These are phyloP conservation scores for Trichoderma sp. DNA, from an alignment of 2,329 filamentous ascomycete species.

Conservation along the genomic window DNA sequence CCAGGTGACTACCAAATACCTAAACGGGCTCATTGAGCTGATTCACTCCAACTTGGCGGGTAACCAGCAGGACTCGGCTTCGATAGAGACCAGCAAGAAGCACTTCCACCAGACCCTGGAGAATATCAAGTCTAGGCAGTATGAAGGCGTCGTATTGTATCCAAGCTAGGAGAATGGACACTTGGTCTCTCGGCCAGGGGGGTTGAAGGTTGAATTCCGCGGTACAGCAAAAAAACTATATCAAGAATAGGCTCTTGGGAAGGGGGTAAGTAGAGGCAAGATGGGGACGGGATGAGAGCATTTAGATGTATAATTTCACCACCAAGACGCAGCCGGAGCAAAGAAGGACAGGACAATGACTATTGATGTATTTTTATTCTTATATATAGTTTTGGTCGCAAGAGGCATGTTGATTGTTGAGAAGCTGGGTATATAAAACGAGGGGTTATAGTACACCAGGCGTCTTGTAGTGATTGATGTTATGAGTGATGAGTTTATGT, in stretches of 20 bases:
- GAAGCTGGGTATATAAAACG: neutral
- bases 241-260: neutral
- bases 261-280: neutral
- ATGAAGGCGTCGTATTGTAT: conserved; percentile 83
- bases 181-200: neutral
- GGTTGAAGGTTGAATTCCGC: neutral
- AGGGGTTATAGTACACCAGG: neutral
- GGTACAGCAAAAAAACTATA: neutral
- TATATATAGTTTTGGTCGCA: neutral
- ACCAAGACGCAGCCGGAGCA: conserved; percentile 10
- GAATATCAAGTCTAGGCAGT: conserved; percentile 87
- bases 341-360: conserved; percentile 11
- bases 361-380: conserved; percentile 20
- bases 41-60: conserved; percentile 94
- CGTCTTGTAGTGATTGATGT: neutral
- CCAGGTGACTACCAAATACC: conserved; percentile 87
- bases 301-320: conserved; percentile 17
- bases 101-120: conserved; percentile 95
- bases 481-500: neutral
- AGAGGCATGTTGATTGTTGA: neutral
- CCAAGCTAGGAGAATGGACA: conserved; percentile 38
- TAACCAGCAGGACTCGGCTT: conserved; percentile 76
- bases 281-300: neutral
- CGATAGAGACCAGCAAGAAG: conserved; percentile 83
- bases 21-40: conserved; percentile 96